phyloP scores from a whole-genome alignment of 1,139 yeast species.

The Candida sp. region DNA sequence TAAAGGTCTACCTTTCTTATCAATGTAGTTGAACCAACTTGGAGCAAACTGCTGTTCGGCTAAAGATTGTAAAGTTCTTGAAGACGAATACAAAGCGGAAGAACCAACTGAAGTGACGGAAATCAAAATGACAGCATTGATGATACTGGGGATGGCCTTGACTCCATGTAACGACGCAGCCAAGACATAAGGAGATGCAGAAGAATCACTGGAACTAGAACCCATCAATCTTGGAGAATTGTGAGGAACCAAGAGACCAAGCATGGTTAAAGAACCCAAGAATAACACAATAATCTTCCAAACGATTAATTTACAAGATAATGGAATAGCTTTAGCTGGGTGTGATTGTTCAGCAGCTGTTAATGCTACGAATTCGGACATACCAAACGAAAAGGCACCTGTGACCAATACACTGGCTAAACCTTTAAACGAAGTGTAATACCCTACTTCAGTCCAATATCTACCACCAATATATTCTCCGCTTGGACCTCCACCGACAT shows the following conservation, averaged over 20 bases:
- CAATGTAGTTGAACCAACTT: constrained; percentile 37
- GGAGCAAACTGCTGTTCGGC: constrained; percentile 45
- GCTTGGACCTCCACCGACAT: constrained; percentile 36
- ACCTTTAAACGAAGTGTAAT: constrained; percentile 37
- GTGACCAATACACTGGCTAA: constrained; percentile 37
- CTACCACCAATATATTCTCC: constrained; percentile 43
- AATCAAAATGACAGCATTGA: constrained; percentile 41
- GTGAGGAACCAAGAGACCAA: constrained; percentile 42
- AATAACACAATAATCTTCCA: constrained; percentile 36
- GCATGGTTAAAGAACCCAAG: constrained; percentile 38
- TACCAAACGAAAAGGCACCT: constrained; percentile 37
- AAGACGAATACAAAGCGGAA: constrained; percentile 41
- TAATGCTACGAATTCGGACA: constrained; percentile 39
- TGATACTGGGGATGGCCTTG: constrained; percentile 35
- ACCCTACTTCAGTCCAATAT: constrained; percentile 45
- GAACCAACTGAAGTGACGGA: constrained; percentile 47
- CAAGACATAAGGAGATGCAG: constrained; percentile 44
- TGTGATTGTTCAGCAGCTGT: constrained; percentile 40
- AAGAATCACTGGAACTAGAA: constrained; percentile 28
- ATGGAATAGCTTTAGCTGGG: constrained; percentile 38
- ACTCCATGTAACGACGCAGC: constrained; percentile 42
- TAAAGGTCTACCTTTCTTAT: constrained; percentile 42
- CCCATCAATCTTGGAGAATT: constrained; percentile 39
- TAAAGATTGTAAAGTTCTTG: constrained; percentile 42
- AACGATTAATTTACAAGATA: constrained; percentile 40